Evolutionary conservation across 257 asterid genomes (phyloP).

Genomic region (Sherardia arvensis): DNA sequence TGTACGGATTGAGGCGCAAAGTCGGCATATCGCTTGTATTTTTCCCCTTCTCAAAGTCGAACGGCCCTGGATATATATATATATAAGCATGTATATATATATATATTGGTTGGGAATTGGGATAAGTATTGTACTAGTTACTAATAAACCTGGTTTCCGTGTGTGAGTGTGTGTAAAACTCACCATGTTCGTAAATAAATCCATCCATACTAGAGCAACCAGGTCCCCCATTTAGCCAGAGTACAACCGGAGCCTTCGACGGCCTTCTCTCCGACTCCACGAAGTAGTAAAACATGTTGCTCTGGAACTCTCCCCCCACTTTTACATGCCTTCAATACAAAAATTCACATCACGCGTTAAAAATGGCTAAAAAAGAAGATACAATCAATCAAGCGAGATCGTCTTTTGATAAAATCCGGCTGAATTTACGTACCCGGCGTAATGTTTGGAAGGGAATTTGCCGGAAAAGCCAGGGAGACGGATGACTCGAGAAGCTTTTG

Average conservation of each 20-base stretch:
- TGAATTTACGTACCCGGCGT: neutral
- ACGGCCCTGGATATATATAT: too few species aligned
- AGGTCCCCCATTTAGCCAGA: slow-evolving; percentile 67
- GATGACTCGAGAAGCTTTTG: slow-evolving; percentile 25
- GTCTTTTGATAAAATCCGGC: neutral
- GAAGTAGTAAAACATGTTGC: slow-evolving; percentile 51
- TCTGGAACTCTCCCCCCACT: slow-evolving; percentile 19
- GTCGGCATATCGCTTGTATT: slow-evolving; percentile 30
- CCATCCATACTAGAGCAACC: slow-evolving; percentile 73
- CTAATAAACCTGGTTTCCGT: too few species aligned
- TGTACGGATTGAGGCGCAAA: slow-evolving; percentile 43
- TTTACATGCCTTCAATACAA: slow-evolving; percentile 28
- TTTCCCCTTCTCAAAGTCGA: slow-evolving; percentile 43
- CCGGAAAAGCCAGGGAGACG: slow-evolving; percentile 48
- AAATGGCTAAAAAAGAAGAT: too few species aligned
- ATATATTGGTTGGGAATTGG: too few species aligned
- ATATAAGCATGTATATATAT: too few species aligned
- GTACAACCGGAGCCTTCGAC: slow-evolving; percentile 38
- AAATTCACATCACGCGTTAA: neutral
- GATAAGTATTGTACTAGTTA: too few species aligned
- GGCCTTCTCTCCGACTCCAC: slow-evolving; percentile 43
- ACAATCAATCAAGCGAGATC: neutral
- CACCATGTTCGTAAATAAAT: slow-evolving; percentile 58
- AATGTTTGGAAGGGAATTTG: neutral
- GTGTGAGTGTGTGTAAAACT: neutral